Evolutionary conservation across 164 flowering plant genomes (phyloP).

Genomic region (Houttuynia cordata): DNA sequence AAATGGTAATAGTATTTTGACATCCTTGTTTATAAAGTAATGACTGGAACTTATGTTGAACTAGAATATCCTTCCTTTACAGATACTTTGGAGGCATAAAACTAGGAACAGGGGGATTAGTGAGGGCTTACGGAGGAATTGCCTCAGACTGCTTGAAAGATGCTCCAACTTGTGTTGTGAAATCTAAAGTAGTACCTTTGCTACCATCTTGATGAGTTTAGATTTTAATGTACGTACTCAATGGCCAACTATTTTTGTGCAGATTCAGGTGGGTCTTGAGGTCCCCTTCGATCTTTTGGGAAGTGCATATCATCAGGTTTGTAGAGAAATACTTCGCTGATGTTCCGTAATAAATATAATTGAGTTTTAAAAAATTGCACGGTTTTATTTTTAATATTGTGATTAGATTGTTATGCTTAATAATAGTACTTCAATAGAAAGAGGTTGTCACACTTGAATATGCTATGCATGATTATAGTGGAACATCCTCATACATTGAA

Average conservation of each 20-base stretch:
- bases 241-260: not conserved
- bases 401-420: too few species aligned
- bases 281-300: conserved; percentile 79
- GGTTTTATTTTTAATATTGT: too few species aligned
- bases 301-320: conserved; percentile 76
- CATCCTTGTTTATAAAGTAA: too few species aligned
- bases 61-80: not conserved
- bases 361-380: too few species aligned
- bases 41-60: not conserved
- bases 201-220: not conserved
- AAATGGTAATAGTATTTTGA: too few species aligned
- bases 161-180: conserved; percentile 70
- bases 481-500: not conserved
- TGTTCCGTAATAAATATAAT: too few species aligned
- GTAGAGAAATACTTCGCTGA: not conserved
- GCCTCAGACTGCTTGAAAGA: conserved; percentile 79
- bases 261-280: conserved; percentile 52
- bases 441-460: not conserved
- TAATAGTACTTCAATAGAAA: too few species aligned
- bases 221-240: too few species aligned
- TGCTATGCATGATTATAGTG: not conserved
- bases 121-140: conserved; percentile 94
- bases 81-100: conserved; percentile 96
- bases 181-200: conserved; percentile 51
- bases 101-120: conserved; percentile 90